Base-by-base conservation (phyloP, 2,329 filamentous ascomycete species). In the Calonectria montana region DNA sequence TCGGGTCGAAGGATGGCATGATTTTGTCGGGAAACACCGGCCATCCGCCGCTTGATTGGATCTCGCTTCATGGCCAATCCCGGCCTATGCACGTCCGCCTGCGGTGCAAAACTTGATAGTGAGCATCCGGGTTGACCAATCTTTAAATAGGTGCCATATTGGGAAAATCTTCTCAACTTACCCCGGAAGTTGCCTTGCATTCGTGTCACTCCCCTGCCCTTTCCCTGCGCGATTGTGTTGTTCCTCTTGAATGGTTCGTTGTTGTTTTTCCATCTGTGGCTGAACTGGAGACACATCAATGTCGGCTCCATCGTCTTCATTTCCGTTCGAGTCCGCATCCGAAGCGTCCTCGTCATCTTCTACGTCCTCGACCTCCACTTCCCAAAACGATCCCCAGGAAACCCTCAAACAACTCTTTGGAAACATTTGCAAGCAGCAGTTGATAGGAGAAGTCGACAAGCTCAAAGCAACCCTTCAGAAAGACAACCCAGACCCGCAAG, bases 11-110 rank as follows among this genome's bases (percentile, higher is more conserved):
- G 64, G 61, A 79, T 79, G 77, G 71, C 77, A 76, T 78, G 78
- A 79, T 79, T 76, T 67, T 53, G 67, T 79, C 77, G 75, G 77
- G 72, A 79, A 73, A 76, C 70, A 76, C 73, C 77, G 78, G 76
- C 72, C 72, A 23, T 18, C 65, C 59, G 65, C 29, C 41, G 55
- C 41, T 59, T 59, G 57, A 70, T 65, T 75, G 68, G 66, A 55
- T 61, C 43, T 67, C 48, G 39, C 47, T 65, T 68, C 73, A 73
- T 73, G 53, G 61, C 61, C 47, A 61, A 73, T 77, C 69, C 76
- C 71, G 50, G 76, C 27, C 45, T 64, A 35, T 73, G 43, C 71
- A 61, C 43, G 59, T 45, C 45, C 41, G 25, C 66, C 64, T 50
- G 69, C 50, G 45, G 65, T 64, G 64, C 55, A 67, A 67, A 67